A percentile compares a stretch with the other conserved stretches of the same genome.
Evolutionary conservation across 179 eudicot species (phyloP).

Genomic region (Carnegiea gigantea): DNA sequence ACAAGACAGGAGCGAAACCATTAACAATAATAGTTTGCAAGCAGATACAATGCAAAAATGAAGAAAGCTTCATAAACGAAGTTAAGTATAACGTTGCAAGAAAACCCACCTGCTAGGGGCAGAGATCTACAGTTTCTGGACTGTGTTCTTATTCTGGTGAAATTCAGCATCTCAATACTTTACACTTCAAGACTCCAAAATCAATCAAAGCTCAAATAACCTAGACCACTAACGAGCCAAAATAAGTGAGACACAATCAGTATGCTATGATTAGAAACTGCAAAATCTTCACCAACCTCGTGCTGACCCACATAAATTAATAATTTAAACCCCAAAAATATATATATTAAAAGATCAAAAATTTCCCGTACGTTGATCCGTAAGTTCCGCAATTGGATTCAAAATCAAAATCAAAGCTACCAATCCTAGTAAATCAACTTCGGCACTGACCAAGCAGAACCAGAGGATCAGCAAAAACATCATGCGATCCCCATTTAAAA

Average conservation of each 20-base stretch:
- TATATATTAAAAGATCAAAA: neutral
- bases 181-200: slow-evolving; percentile 10
- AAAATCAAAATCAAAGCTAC: neutral
- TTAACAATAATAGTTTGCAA: neutral
- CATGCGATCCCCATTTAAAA: neutral
- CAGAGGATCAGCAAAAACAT: neutral
- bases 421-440: neutral
- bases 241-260: neutral
- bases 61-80: neutral
- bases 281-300: slow-evolving; percentile 1
- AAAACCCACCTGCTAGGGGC: slow-evolving; percentile 58
- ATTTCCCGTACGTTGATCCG: neutral
- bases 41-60: neutral
- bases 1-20: neutral
- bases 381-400: neutral
- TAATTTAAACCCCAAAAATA: neutral
- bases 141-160: slow-evolving; percentile 59
- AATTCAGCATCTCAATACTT: slow-evolving; percentile 45
- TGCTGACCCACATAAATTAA: slow-evolving; percentile 5
- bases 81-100: neutral
- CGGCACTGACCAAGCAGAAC: neutral
- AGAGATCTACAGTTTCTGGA: slow-evolving; percentile 60
- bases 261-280: neutral
- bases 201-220: slow-evolving; percentile 24
- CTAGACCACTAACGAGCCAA: slow-evolving; percentile 7